Percentiles rank a stretch among this genome's conserved stretches.
These are phyloP conservation scores for Schizopora paradoxa DNA, from an alignment of 1,284 basidiomycete species.

Conservation along the genomic window DNA sequence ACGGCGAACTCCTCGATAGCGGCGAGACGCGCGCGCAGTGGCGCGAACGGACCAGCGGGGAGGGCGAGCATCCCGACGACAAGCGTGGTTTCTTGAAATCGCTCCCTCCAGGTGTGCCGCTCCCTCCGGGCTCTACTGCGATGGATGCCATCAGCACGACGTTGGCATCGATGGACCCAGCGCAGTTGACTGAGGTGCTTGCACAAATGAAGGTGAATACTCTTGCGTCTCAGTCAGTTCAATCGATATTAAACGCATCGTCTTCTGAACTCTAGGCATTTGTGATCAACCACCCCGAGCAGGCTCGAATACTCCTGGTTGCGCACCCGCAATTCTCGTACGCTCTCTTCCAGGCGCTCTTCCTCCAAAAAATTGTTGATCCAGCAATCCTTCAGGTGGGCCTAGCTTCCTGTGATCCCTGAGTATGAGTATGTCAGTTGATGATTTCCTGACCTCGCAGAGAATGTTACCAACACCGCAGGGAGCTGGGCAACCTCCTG, in stretches of 20 bases:
- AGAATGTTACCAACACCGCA: conserved; percentile 54
- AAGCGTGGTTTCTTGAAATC: conserved; percentile 52
- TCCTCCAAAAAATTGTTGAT: conserved; percentile 94
- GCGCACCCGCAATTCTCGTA: conserved; percentile 92
- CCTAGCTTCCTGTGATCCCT: conserved; percentile 26
- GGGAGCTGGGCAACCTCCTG: conserved; percentile 23
- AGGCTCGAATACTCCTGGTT: conserved; percentile 76
- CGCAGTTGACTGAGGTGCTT: conserved; percentile 90
- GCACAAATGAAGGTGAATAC: conserved; percentile 90
- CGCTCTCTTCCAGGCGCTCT: conserved; percentile 92
- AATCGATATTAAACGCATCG: conserved; percentile 1
- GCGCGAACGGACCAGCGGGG: conserved; percentile 41
- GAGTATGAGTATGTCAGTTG: not conserved
- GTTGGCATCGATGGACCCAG: conserved; percentile 78
- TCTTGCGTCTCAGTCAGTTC: conserved; percentile 18
- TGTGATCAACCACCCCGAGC: conserved; percentile 86
- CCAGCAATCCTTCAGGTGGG: conserved; percentile 75
- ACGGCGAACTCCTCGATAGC: conserved; percentile 60
- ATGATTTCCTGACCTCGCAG: conserved; percentile 27
- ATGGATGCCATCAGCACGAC: conserved; percentile 87
- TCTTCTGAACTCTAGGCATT: conserved; percentile 55
- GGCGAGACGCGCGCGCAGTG: conserved; percentile 53
- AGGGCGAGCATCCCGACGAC: conserved; percentile 32
- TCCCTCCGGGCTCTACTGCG: conserved; percentile 71
- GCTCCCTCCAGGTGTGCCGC: conserved; percentile 74